phyloP scores from a whole-genome alignment of 352 stramenopile genomes.

The Phytophthora pseudosyringae region DNA sequence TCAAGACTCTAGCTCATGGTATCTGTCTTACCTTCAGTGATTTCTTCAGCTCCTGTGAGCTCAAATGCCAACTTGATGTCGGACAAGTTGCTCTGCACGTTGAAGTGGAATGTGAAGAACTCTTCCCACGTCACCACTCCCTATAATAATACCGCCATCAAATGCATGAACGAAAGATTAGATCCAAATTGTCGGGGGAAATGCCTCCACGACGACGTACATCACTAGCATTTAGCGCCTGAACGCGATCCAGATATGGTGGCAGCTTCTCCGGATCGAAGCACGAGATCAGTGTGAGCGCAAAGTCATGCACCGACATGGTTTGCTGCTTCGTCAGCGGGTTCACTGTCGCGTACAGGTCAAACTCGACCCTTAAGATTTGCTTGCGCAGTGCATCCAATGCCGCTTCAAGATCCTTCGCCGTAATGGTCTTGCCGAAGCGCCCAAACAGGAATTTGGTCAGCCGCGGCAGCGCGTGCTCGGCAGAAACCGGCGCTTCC shows the following conservation, averaged over 20 bases:
- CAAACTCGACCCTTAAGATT: slow-evolving; percentile 74
- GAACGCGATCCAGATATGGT: slow-evolving; percentile 63
- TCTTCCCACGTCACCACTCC: slow-evolving; percentile 73
- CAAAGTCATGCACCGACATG: slow-evolving; percentile 82
- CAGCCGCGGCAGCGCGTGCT: slow-evolving; percentile 58
- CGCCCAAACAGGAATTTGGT: slow-evolving; percentile 72
- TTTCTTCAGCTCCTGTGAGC: slow-evolving; percentile 63
- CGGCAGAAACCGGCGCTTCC: slow-evolving; percentile 39
- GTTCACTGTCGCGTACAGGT: slow-evolving; percentile 66
- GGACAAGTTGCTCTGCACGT: slow-evolving; percentile 70
- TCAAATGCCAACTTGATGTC: slow-evolving; percentile 83
- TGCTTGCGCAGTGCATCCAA: slow-evolving; percentile 64
- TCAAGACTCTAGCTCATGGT: neutral
- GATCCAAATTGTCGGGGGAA: neutral
- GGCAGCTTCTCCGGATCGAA: slow-evolving; percentile 74
- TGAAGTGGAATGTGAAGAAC: slow-evolving; percentile 78
- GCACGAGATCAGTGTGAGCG: slow-evolving; percentile 74
- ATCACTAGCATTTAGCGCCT: slow-evolving; percentile 65
- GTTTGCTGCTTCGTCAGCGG: slow-evolving; percentile 47
- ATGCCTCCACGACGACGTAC: slow-evolving; percentile 26
- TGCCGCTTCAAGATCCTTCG: slow-evolving; percentile 54
- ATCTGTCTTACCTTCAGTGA: slow-evolving; percentile 59
- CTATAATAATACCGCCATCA: slow-evolving; percentile 26
- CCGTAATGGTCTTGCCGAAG: slow-evolving; percentile 63
- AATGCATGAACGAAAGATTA: slow-evolving; percentile 2